Percentiles rank a stretch among this genome's conserved stretches.
These are phyloP conservation scores for Trifolium subterraneum DNA, from an alignment of 306 rosid genomes.

Conservation along the genomic window DNA sequence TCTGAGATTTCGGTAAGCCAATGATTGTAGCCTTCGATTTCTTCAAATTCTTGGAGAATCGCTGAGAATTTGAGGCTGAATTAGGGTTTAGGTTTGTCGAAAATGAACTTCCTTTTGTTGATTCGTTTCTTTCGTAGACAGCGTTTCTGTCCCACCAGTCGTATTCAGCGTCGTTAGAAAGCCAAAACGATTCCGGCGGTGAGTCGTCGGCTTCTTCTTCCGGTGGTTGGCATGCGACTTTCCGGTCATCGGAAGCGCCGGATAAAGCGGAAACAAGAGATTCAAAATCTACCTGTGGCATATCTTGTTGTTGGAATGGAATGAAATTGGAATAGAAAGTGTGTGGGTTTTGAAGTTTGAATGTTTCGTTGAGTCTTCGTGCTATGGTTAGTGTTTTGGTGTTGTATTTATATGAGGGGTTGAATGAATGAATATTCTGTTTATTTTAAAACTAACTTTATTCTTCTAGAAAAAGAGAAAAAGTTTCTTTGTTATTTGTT, in stretches of 20 bases:
- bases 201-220: constrained; percentile 49
- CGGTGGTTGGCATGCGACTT: constrained; percentile 64
- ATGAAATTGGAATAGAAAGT: background rate
- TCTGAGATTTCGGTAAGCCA: constrained; percentile 88
- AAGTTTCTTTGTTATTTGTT: background rate
- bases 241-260: constrained; percentile 67
- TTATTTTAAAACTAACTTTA: background rate
- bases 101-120: constrained; percentile 63
- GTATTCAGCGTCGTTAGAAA: constrained; percentile 80
- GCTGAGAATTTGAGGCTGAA: constrained; percentile 67
- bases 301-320: background rate
- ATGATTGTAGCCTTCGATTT: constrained; percentile 74
- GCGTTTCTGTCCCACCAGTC: constrained; percentile 95
- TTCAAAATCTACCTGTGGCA: constrained; percentile 93
- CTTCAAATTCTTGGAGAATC: constrained; percentile 68
- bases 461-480: constrained; percentile 34
- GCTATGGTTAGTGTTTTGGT: background rate
- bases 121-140: constrained; percentile 75
- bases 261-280: constrained; percentile 75
- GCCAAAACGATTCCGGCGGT: constrained; percentile 91
- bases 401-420: constrained; percentile 34
- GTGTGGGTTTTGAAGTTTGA: background rate
- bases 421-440: background rate
- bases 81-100: constrained; percentile 59
- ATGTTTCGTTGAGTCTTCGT: constrained; percentile 20